Evolutionary conservation across 768 basidiomycete genomes (phyloP), one percentile per base, ranked within the genome.

Genomic region (Serendipita vermifera): DNA sequence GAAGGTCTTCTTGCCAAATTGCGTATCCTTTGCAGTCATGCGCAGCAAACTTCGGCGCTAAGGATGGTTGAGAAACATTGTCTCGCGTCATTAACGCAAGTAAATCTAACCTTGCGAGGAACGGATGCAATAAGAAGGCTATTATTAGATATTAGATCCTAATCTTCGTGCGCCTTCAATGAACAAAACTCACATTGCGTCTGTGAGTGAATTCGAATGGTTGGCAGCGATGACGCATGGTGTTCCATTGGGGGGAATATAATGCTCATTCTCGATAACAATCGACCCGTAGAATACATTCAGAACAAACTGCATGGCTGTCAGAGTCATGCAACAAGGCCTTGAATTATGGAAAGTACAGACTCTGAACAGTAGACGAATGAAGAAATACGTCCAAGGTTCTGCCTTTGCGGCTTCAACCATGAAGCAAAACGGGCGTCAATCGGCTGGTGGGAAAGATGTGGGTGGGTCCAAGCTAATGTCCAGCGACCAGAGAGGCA

Each of bases 271-370:
- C 67, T 93, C 87, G 14, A 93, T 76, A 24, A 92, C 85, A 56
- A 93, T 89, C 7, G 83, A 79, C 1, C 87, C 87, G 67, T 93
- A 93, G 70, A 93, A 93, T 59, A 91, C 86, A 66, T 87, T 87
- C 63, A 93, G 80, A 2, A 90, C 87, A 61, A 91, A 83, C 61
- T 77, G 13, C 33, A 22, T 43, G 54, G 46, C 31, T 27, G 22
- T 54, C 33, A 33, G 57, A 31, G 33, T 38, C 38, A 38, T 58
- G 51, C 17, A 36, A 53, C 15, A 41, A 14, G n/a, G 56, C 33
- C 2, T 40, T 59, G 39, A 22, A 27, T 32, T 56, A 32, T 5
- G 22, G 55, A 20, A 33, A 53, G n/a, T 36, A 13, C 48, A 9
- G 14, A 51, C 61, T 38, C 62, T 61, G 55, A 62, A 62, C 7